Conservation (phyloP, 352 stramenopile species). For the Phytophthora vignae region DNA sequence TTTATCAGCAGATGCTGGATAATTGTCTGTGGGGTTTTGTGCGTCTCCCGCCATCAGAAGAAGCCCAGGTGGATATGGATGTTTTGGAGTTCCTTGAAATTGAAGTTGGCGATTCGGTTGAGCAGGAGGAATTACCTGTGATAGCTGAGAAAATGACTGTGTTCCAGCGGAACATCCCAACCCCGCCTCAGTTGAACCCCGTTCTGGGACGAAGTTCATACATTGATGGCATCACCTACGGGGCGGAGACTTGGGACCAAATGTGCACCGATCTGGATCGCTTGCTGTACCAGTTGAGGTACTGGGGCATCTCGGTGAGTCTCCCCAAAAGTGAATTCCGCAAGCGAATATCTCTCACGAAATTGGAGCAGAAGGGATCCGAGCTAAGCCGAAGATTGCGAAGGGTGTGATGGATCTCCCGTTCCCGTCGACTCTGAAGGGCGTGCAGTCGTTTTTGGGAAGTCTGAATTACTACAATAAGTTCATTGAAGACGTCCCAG, state of each 20-base stretch:
- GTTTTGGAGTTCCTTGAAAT: neutral
- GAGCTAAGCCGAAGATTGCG: neutral
- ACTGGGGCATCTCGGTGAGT: conserved; percentile 1
- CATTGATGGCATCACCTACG: conserved; percentile 10
- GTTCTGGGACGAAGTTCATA: neutral
- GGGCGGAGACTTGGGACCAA: neutral
- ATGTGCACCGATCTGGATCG: neutral
- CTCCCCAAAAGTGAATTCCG: conserved; percentile 5
- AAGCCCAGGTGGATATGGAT: neutral
- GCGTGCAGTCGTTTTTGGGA: neutral
- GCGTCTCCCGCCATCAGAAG: neutral
- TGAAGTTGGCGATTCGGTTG: neutral
- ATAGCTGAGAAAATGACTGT: neutral
- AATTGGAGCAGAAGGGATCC: neutral
- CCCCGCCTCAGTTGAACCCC: neutral
- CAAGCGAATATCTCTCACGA: neutral
- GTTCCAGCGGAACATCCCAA: neutral
- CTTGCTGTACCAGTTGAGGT: neutral
- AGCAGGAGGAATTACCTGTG: neutral
- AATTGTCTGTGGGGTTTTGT: conserved; percentile 3
- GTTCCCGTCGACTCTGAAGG: neutral
- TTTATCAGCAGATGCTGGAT: neutral
- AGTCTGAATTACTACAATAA: conserved; percentile 7
- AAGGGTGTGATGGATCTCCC: neutral
- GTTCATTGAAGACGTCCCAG: conserved; percentile 6